Conservation (phyloP, 106 monocot species). For the Dendrobium huoshanense region DNA sequence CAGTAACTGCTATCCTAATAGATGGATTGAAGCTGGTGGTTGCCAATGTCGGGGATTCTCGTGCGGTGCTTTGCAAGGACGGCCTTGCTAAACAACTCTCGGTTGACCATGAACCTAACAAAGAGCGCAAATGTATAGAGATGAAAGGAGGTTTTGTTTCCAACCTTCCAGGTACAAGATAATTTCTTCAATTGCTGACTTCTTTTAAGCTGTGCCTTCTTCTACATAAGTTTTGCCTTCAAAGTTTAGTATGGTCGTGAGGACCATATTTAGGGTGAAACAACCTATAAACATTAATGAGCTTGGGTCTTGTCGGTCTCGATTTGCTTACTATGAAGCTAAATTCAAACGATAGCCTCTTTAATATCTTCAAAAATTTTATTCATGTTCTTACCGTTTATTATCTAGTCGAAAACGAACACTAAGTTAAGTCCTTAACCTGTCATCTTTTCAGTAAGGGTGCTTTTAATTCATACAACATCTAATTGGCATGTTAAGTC, state of each 20-base stretch:
- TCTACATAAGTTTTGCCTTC: neutral
- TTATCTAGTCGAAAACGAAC: too few species aligned
- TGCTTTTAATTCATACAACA: too few species aligned
- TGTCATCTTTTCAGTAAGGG: too few species aligned
- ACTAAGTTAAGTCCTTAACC: too few species aligned
- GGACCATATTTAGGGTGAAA: too few species aligned
- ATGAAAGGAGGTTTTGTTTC: constrained; percentile 93
- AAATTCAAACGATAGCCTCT: too few species aligned
- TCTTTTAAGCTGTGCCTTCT: neutral
- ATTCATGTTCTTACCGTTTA: too few species aligned
- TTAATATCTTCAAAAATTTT: too few species aligned
- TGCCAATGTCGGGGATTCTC: constrained; percentile 95
- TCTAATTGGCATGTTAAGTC: too few species aligned
- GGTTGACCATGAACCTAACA: constrained; percentile 89
- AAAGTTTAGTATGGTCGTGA: neutral
- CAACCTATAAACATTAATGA: too few species aligned
- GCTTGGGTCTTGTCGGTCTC: too few species aligned
- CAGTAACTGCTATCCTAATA: constrained; percentile 88
- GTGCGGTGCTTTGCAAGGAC: constrained; percentile 78
- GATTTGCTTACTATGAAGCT: too few species aligned
- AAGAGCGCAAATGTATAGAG: constrained; percentile 55
- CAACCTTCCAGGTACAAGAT: constrained; percentile 70
- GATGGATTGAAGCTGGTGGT: constrained; percentile 75
- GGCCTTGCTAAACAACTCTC: constrained; percentile 80
- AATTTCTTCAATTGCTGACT: neutral